A percentile compares a stretch with the other conserved stretches of the same genome.
Conservation (phyloP, 176 grass and related monocot genomes). For the Dendrocalamus sinicus region DNA sequence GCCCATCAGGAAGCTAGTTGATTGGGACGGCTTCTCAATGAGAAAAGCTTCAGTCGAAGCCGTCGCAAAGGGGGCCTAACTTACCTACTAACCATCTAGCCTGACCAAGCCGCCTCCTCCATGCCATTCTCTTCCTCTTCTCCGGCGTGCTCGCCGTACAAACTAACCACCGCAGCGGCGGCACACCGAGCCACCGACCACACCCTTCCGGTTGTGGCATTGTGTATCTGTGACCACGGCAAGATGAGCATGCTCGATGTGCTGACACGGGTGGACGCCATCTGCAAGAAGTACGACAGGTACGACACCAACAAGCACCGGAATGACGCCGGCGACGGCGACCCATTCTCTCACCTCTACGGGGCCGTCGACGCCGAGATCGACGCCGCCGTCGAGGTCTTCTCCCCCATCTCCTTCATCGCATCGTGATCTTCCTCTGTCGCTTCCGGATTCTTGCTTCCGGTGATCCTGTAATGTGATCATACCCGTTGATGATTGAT, state of each 20-base stretch:
- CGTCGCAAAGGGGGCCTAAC: neutral
- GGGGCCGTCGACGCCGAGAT: constrained; percentile 67
- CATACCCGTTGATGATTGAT: no score
- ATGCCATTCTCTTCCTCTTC: neutral
- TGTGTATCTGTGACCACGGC: neutral
- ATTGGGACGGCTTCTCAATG: no score
- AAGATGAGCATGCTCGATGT: constrained; percentile 85
- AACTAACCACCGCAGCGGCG: neutral
- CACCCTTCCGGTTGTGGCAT: no score
- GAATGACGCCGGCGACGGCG: constrained; percentile 59
- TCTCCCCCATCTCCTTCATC: neutral
- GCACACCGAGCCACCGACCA: neutral
- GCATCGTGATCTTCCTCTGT: neutral
- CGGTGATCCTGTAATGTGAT: neutral
- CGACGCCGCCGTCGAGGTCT: constrained; percentile 68
- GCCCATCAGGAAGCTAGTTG: no score
- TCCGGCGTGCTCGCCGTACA: neutral
- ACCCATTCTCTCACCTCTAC: constrained; percentile 80
- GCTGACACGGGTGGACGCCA: constrained; percentile 78
- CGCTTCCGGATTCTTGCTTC: neutral
- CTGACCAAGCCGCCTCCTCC: neutral
- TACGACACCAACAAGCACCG: constrained; percentile 79
- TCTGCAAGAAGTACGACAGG: constrained; percentile 95
- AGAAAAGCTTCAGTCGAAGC: no score
- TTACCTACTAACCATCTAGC: neutral